Evolutionary conservation across 148 eudicot genomes (phyloP), one percentile per base, ranked within the genome.

Genomic region (Fagopyrum homotropicum): DNA sequence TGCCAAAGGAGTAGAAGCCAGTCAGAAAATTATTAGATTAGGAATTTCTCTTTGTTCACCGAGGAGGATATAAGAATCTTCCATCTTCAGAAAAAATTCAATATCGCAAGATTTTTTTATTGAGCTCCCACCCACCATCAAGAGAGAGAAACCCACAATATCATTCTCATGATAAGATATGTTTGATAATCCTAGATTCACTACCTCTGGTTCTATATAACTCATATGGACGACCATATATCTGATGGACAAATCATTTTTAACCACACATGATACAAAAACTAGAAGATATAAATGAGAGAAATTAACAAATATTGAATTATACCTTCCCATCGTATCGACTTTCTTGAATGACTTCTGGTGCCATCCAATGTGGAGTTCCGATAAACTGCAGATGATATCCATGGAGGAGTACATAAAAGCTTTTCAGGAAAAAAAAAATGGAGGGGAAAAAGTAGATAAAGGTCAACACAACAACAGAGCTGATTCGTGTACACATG

Each of bases 351-450:
- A 95, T 95, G 80, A 95, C 97, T 87, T 95, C 99, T n/a, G 99
- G 99, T 72, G 99, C 97, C 99, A 95, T 95, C 99, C 99, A 95
- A 83, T 95, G 99, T 71, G 99, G 99, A 76, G 99, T 95, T 73
- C 99, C 99, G 75, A 95, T 95, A 77, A 95, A 92, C 99, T 95
- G 88, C 71, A 54, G 61, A 72, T 12, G 61, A 72, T 12, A 85
- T 17, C 72, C 10, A n/a, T 47, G 76, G 43, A 26, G 60, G 26
- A 47, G 44, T 54, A 61, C 40, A 76, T 30, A 59, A 22, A 43
- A 68, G 69, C 17, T 54, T 48, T 43, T 73, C 17, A 72, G 47
- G 16, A 26, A 30, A 45, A 70, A 35, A 81, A 61, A 45, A 80
- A 72, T 15, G 72, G 30, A 35, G 72, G 19, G 8, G 66, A 45